Percentiles rank a stretch among this genome's conserved stretches.
Evolutionary conservation across 1,284 basidiomycete species (phyloP).

Genomic region (Marasmius tenuissimus): DNA sequence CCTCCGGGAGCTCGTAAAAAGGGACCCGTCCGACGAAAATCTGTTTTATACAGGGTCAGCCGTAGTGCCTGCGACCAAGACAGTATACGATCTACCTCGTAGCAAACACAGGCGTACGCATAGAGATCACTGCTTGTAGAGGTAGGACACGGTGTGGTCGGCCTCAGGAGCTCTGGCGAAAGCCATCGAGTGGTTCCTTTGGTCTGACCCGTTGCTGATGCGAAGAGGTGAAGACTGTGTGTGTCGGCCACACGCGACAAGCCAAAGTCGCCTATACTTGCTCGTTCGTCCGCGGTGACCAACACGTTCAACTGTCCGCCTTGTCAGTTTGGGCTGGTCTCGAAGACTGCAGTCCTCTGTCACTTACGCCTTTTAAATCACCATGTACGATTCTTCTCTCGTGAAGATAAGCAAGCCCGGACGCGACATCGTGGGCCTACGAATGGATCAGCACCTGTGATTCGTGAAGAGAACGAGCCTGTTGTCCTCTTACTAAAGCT

Average conservation of each 20-base stretch:
- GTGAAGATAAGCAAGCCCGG: conserved; percentile 35
- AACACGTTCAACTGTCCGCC: conserved; percentile 31
- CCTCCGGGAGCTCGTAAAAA: too few relatives aligned
- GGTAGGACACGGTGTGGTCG: conserved; percentile 9
- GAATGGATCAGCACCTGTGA: too few relatives aligned
- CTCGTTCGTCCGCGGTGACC: conserved; percentile 23
- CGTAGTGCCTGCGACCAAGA: not conserved
- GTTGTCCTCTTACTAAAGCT: conserved; percentile 19
- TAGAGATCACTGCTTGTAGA: conserved; percentile 24
- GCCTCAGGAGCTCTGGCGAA: conserved; percentile 22
- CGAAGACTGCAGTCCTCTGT: not conserved
- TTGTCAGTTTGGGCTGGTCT: not conserved
- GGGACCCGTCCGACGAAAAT: too few relatives aligned
- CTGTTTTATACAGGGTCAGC: too few relatives aligned
- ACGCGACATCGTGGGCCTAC: conserved; percentile 27
- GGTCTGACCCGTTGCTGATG: conserved; percentile 5
- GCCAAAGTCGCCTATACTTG: conserved; percentile 36
- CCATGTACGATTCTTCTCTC: conserved; percentile 32
- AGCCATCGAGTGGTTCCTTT: conserved; percentile 21
- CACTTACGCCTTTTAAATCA: conserved; percentile 37
- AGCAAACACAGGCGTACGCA: conserved; percentile 13
- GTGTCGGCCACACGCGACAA: conserved; percentile 21
- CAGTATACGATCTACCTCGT: not conserved
- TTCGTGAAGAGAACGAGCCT: not conserved
- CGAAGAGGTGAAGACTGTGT: conserved; percentile 9